A percentile compares a stretch with the other conserved stretches of the same genome.
Conservation (phyloP, 177 flowering plant genomes). For the Tripterygium wilfordii region DNA sequence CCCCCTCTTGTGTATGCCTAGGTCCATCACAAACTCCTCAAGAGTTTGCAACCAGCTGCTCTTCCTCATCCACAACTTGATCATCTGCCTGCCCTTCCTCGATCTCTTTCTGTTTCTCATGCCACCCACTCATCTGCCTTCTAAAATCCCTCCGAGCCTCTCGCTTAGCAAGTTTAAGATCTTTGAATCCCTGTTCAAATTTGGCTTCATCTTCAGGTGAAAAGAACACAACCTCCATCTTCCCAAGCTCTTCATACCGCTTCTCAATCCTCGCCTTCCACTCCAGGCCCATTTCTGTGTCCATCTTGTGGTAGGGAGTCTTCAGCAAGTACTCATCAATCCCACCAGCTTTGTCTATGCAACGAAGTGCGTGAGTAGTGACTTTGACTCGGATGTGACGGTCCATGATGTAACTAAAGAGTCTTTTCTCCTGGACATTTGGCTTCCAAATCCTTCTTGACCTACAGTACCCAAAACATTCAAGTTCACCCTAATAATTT, state of each 20-base stretch:
- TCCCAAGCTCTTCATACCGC: slow-evolving; percentile 73
- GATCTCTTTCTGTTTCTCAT: slow-evolving; percentile 23
- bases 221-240: slow-evolving; percentile 65
- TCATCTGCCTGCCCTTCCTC: slow-evolving; percentile 12
- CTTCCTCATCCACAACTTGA: slow-evolving; percentile 7
- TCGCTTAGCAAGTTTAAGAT: slow-evolving; percentile 44
- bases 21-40: no score
- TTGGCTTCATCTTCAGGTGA: slow-evolving; percentile 69
- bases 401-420: slow-evolving; percentile 87
- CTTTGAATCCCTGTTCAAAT: slow-evolving; percentile 54
- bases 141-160: slow-evolving; percentile 53
- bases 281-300: slow-evolving; percentile 76
- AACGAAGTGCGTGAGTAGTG: slow-evolving; percentile 81
- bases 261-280: slow-evolving; percentile 90
- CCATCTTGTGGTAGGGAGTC: slow-evolving; percentile 91
- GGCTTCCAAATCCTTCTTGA: slow-evolving; percentile 86
- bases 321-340: slow-evolving; percentile 89
- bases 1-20: no score
- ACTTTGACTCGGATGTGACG: slow-evolving; percentile 80
- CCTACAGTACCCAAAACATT: slow-evolving; percentile 36
- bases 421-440: slow-evolving; percentile 88
- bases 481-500: neutral
- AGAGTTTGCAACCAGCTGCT: slow-evolving; percentile 11
- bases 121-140: slow-evolving; percentile 33
- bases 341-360: slow-evolving; percentile 97